A percentile compares a stretch with the other conserved stretches of the same genome.
Evolutionary conservation across 2,329 filamentous ascomycete genomes (phyloP).

Genomic region (Phaeosphaeriaceae sp.): DNA sequence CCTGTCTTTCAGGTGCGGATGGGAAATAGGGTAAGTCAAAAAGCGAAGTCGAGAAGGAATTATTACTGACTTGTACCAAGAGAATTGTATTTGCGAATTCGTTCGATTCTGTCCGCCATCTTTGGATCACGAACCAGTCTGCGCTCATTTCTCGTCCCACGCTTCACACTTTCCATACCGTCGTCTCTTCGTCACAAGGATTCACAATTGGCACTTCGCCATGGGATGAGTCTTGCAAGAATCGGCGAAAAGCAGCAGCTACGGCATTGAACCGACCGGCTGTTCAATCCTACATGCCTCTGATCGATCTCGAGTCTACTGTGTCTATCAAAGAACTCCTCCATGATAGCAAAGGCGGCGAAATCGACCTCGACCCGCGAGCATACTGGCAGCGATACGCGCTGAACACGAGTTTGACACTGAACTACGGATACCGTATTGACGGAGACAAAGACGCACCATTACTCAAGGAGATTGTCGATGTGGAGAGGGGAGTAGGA

Average conservation of each 20-base stretch:
- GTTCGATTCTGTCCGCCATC: constrained; percentile 74
- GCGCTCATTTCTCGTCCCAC: constrained; percentile 78
- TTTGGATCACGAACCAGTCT: constrained; percentile 82
- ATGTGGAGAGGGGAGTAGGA: constrained; percentile 77
- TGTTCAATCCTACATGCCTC: constrained; percentile 80
- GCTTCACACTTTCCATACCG: constrained; percentile 81
- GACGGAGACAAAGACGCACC: constrained; percentile 71
- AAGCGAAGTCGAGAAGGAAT: background rate
- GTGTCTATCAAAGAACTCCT: constrained; percentile 76
- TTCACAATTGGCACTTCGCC: constrained; percentile 85
- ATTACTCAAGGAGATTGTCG: constrained; percentile 74
- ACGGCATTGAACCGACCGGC: constrained; percentile 79
- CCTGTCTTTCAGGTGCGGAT: constrained; percentile 62
- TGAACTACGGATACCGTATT: constrained; percentile 82
- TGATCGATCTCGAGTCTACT: constrained; percentile 78
- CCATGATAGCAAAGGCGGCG: constrained; percentile 67
- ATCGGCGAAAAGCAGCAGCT: constrained; percentile 76
- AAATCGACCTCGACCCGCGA: constrained; percentile 71
- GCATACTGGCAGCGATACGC: constrained; percentile 78
- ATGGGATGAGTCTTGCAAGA: constrained; percentile 83
- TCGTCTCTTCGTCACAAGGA: constrained; percentile 77
- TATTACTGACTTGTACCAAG: constrained; percentile 39
- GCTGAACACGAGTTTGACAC: constrained; percentile 76
- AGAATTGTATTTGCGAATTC: constrained; percentile 80
- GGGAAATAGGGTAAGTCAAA: constrained; percentile 66